These are phyloP conservation scores for Saccharomyces hybrid DNA, from an alignment of 1,139 yeast genomes.

Conservation along the genomic window DNA sequence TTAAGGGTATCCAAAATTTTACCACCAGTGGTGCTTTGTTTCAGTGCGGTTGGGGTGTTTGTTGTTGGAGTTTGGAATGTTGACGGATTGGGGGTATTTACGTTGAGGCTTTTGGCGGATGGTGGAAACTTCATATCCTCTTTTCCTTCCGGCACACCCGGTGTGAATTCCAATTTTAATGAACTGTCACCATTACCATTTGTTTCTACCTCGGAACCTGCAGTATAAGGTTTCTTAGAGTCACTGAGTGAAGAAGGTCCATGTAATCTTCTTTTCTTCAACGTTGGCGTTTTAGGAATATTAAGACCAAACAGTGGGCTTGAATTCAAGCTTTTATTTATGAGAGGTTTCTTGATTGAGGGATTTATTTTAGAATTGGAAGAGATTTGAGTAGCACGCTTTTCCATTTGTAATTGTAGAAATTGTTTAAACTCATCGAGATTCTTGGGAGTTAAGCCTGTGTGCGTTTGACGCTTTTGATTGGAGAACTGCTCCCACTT, in stretches of 20 bases:
- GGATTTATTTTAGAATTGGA: constrained; percentile 5
- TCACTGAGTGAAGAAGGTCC: constrained; percentile 10
- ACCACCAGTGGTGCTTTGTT: constrained; percentile 27
- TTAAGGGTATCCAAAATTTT: constrained; percentile 58
- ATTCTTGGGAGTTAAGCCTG: constrained; percentile 38
- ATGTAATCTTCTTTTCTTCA: constrained; percentile 34
- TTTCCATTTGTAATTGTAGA: constrained; percentile 52
- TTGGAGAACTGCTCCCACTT: constrained; percentile 86
- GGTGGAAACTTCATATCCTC: not conserved
- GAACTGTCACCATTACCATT: constrained; percentile 3
- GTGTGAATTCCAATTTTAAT: constrained; percentile 7
- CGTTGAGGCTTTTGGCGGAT: not conserved
- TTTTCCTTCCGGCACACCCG: constrained; percentile 3
- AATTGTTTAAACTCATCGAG: constrained; percentile 44
- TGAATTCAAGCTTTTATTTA: constrained; percentile 31
- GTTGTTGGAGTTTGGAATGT: constrained; percentile 3
- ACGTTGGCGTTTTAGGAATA: constrained; percentile 36
- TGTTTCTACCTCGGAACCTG: constrained; percentile 1
- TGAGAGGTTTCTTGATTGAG: constrained; percentile 29
- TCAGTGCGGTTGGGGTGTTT: constrained; percentile 4
- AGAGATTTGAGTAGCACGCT: constrained; percentile 23
- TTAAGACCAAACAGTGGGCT: constrained; percentile 33
- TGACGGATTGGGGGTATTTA: not conserved
- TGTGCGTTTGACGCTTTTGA: constrained; percentile 41
- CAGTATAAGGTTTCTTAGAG: not conserved